Evolutionary conservation across 2,329 filamentous ascomycete genomes (phyloP).

Genomic region (Penicillium freii): DNA sequence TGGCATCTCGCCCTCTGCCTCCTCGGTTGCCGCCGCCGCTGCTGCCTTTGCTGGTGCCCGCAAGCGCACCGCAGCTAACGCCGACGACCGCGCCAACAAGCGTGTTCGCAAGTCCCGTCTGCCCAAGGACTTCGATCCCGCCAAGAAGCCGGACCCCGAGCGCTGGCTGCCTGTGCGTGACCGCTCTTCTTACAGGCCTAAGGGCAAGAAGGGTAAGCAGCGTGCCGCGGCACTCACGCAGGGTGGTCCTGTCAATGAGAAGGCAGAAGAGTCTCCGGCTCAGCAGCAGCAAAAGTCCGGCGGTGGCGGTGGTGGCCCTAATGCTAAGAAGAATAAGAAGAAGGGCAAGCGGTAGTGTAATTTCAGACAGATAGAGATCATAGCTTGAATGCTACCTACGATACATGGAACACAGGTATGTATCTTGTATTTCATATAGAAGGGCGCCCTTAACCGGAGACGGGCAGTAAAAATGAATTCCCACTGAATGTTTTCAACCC

Average conservation of each 20-base stretch:
- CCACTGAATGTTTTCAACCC: background rate
- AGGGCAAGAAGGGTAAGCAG: slow-evolving; percentile 89
- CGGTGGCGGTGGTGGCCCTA: slow-evolving; percentile 35
- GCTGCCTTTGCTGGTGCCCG: slow-evolving; percentile 37
- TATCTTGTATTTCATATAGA: background rate
- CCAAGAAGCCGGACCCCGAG: slow-evolving; percentile 82
- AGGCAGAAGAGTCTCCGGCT: slow-evolving; percentile 55
- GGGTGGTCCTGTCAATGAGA: slow-evolving; percentile 75
- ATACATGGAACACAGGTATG: background rate
- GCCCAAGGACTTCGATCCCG: slow-evolving; percentile 60
- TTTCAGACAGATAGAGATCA: background rate
- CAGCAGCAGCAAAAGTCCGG: slow-evolving; percentile 36
- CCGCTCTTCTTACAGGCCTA: slow-evolving; percentile 81
- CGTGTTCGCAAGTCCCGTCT: slow-evolving; percentile 48
- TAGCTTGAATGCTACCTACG: slow-evolving; percentile 13
- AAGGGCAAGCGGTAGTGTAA: slow-evolving; percentile 48
- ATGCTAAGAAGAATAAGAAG: slow-evolving; percentile 50
- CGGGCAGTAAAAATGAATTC: background rate
- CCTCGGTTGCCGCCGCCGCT: slow-evolving; percentile 30
- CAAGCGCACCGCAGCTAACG: slow-evolving; percentile 39
- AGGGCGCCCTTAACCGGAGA: background rate
- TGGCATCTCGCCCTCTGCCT: slow-evolving; percentile 41
- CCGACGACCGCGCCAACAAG: slow-evolving; percentile 37
- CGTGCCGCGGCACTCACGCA: slow-evolving; percentile 76
- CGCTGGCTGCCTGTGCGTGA: slow-evolving; percentile 91